phyloP scores from a whole-genome alignment of 306 rosid species.

The Cicer arietinum region DNA sequence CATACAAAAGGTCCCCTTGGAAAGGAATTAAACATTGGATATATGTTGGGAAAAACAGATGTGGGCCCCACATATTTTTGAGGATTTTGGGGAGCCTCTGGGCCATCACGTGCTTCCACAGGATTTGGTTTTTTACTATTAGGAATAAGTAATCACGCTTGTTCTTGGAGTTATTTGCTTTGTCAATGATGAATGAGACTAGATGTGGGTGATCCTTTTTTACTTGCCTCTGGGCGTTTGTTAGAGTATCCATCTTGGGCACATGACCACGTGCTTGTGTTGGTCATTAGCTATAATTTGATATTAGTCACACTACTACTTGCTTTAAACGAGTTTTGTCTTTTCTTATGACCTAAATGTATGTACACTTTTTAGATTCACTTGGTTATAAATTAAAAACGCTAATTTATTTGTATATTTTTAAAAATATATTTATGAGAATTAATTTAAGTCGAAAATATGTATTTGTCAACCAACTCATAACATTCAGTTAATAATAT shows the following conservation, averaged over 20 bases:
- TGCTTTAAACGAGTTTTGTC: background rate
- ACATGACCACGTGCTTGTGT: slow-evolving; percentile 21
- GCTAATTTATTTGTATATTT: too few species aligned
- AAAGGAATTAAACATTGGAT: background rate
- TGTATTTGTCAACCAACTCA: too few species aligned
- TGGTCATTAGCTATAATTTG: background rate
- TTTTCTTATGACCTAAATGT: too few species aligned
- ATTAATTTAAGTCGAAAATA: too few species aligned
- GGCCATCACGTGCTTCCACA: slow-evolving; percentile 38
- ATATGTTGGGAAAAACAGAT: background rate
- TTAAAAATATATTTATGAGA: too few species aligned
- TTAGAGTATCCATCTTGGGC: background rate
- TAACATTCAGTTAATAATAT: too few species aligned
- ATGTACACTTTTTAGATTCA: too few species aligned
- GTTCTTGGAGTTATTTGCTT: slow-evolving; percentile 4
- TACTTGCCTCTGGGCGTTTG: background rate
- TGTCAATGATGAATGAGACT: background rate
- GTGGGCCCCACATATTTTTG: slow-evolving; percentile 39
- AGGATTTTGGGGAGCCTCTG: slow-evolving; percentile 24
- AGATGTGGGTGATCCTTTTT: background rate
- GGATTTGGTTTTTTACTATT: background rate
- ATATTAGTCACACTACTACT: background rate
- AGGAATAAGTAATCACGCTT: slow-evolving; percentile 21
- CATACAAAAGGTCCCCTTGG: background rate
- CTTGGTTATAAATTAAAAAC: too few species aligned